A percentile compares a stretch with the other conserved stretches of the same genome.
phyloP scores from a whole-genome alignment of 2,329 filamentous ascomycete genomes.

The Neocatenulostroma microsporum region DNA sequence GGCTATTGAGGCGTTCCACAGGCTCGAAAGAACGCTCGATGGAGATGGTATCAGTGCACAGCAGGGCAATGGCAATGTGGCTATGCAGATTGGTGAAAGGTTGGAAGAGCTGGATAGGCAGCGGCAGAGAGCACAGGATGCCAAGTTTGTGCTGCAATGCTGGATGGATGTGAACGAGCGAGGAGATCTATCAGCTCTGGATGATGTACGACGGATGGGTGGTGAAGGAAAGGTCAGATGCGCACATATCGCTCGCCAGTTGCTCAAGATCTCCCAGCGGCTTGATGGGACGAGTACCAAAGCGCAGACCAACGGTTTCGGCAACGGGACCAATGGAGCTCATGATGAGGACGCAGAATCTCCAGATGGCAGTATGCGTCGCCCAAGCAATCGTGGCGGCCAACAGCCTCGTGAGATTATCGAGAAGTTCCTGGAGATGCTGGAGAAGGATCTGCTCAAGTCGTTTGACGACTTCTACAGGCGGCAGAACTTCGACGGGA shows the following conservation, averaged over 20 bases:
- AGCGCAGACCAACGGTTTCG: slow-evolving; percentile 24
- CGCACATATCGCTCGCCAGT: slow-evolving; percentile 84
- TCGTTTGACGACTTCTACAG: slow-evolving; percentile 98
- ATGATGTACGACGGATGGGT: slow-evolving; percentile 78
- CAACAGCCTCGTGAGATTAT: slow-evolving; percentile 62
- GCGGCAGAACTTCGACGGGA: slow-evolving; percentile 91
- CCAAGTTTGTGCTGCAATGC: slow-evolving; percentile 90
- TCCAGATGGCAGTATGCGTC: slow-evolving; percentile 46
- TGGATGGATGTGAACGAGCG: slow-evolving; percentile 93
- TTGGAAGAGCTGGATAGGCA: slow-evolving; percentile 93
- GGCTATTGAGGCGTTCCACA: slow-evolving; percentile 86
- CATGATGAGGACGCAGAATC: slow-evolving; percentile 34
- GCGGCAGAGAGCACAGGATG: slow-evolving; percentile 79
- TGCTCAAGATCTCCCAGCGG: slow-evolving; percentile 88
- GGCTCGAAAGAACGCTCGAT: slow-evolving; percentile 70
- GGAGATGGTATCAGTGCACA: slow-evolving; percentile 45
- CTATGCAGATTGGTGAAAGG: slow-evolving; percentile 88
- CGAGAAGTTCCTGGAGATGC: slow-evolving; percentile 90
- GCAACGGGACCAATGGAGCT: slow-evolving; percentile 46
- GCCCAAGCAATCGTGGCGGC: slow-evolving; percentile 38
- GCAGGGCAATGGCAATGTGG: slow-evolving; percentile 85
- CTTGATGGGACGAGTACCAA: slow-evolving; percentile 59
- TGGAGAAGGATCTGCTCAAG: slow-evolving; percentile 90
- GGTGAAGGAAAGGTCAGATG: slow-evolving; percentile 90
- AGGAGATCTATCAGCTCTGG: slow-evolving; percentile 75